Percentiles rank a stretch among this genome's conserved stretches.
phyloP scores from a whole-genome alignment of 2,329 filamentous ascomycete genomes.

The Coleophoma crateriformis region DNA sequence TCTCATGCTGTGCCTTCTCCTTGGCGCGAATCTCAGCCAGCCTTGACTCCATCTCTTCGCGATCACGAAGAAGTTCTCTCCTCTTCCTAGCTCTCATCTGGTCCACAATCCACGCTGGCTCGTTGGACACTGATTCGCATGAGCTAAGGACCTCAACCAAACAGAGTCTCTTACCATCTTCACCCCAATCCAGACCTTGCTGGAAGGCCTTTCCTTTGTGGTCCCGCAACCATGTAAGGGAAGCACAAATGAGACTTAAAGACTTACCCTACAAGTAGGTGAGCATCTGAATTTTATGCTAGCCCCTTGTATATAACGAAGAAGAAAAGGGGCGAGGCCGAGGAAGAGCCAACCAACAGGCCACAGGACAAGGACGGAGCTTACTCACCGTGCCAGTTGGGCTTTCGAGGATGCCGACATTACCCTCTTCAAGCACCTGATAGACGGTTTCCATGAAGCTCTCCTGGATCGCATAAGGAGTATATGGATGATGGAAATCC shows the following conservation, averaged over 20 bases:
- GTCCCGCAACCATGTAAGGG: conserved; percentile 66
- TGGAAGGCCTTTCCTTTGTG: conserved; percentile 45
- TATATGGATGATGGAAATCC: conserved; percentile 65
- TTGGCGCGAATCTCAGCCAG: conserved; percentile 50
- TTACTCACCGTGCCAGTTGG: conserved; percentile 52
- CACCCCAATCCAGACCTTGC: conserved; percentile 18
- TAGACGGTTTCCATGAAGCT: conserved; percentile 68
- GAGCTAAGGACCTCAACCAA: background rate
- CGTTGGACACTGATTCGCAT: conserved; percentile 31
- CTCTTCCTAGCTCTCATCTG: conserved; percentile 52
- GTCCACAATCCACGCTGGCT: conserved; percentile 66
- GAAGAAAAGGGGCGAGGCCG: too few species aligned
- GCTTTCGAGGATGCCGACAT: conserved; percentile 68
- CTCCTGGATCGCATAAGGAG: conserved; percentile 65
- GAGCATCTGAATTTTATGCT: background rate
- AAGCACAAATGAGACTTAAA: conserved; percentile 65
- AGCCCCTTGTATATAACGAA: background rate
- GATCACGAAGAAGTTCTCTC: conserved; percentile 47
- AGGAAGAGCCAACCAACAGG: too few species aligned
- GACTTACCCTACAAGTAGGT: conserved; percentile 53
- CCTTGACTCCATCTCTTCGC: conserved; percentile 53
- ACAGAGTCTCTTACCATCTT: conserved; percentile 11
- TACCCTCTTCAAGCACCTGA: conserved; percentile 57
- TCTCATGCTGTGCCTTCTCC: conserved; percentile 47
- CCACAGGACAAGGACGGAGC: too few species aligned